Evolutionary conservation across 768 basidiomycete species (phyloP), one percentile per base, ranked within the genome.

Genomic region (Asterophora lycoperdoides): DNA sequence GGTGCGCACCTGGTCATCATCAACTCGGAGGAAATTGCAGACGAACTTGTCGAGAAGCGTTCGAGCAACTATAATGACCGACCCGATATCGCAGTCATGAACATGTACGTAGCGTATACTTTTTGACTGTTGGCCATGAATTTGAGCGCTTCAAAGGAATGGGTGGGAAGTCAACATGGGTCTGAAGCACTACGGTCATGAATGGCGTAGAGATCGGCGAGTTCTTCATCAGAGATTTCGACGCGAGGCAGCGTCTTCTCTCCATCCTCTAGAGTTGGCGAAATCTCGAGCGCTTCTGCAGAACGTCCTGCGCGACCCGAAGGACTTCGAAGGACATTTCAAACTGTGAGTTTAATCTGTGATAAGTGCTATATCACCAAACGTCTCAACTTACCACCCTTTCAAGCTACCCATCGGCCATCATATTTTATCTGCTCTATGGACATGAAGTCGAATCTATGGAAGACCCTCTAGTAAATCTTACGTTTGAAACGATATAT

Each of bases 41-140:
- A 46, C 15, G 57, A 58, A 9, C 33, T 58, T 35, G 41, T 58
- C 8, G 55, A 53, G 19, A 56, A 48, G 43, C 38, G 55, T 18
- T 56, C 55, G n/a, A 20, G 42, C 1, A 51, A 54, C 26, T 58
- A 56, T 41, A 51, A 48, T 29, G 44, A 48, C 32, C 28, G 57
- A 36, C 51, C 52, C 10, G 32, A 43, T 8, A 42, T 54, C 20
- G 37, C 20, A 34, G 49, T 51, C 43, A 51, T 51, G 49, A 18
- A 45, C 23, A 51, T 51, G 49, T 51, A 28, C 26, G 44, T 40
- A 17, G 11, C 17, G 17, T 13, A 11, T 4, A 14, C 38, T 17
- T 13, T 23, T 15, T n/a, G 11, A 20, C 17, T 17, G 20, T 33
- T 32, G 36, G 6, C n/a, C 18, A 18, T n/a, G 15, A 5, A 28